Percentiles rank a stretch among this genome's conserved stretches.
Conservation (phyloP, 352 stramenopile genomes). For the Thalassiosira livingstoniorum region DNA sequence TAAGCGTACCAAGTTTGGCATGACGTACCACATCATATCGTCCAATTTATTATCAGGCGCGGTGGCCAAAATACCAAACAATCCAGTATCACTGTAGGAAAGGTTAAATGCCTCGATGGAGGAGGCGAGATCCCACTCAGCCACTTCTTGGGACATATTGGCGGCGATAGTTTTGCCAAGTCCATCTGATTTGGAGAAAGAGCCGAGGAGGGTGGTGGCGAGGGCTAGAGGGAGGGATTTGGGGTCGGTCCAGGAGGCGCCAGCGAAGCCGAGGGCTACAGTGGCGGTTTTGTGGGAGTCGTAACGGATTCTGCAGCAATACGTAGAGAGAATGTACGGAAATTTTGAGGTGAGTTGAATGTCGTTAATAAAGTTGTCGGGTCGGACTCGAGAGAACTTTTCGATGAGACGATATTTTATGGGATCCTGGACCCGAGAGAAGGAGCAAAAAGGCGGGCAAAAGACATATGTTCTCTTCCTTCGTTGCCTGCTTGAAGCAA, state of each 20-base stretch:
- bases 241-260: slow-evolving; percentile 97
- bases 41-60: slow-evolving; percentile 93
- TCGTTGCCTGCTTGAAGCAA: too few relatives aligned
- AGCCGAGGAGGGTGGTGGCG: slow-evolving; percentile 91
- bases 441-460: too few relatives aligned
- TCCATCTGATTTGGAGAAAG: slow-evolving; percentile 85
- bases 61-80: slow-evolving; percentile 99
- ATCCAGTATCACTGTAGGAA: slow-evolving; percentile 99
- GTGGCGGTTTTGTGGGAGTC: slow-evolving; percentile 88
- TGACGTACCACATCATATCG: slow-evolving; percentile 95
- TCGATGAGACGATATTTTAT: too few relatives aligned
- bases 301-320: slow-evolving; percentile 60
- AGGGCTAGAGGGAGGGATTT: slow-evolving; percentile 98
- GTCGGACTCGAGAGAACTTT: too few relatives aligned
- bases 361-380: too few relatives aligned
- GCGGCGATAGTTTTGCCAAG: slow-evolving; percentile 92
- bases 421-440: too few relatives aligned
- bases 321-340: not conserved
- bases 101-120: slow-evolving; percentile 99
- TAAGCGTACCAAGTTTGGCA: slow-evolving; percentile 96
- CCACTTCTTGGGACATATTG: slow-evolving; percentile 95
- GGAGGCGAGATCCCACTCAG: slow-evolving; percentile 95
- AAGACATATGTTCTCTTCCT: too few relatives aligned
- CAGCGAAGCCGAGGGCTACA: slow-evolving; percentile 97
- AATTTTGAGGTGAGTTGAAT: too few relatives aligned